phyloP scores from a whole-genome alignment of 768 basidiomycete genomes.

The Cystobasidiopsis lactophilus region DNA sequence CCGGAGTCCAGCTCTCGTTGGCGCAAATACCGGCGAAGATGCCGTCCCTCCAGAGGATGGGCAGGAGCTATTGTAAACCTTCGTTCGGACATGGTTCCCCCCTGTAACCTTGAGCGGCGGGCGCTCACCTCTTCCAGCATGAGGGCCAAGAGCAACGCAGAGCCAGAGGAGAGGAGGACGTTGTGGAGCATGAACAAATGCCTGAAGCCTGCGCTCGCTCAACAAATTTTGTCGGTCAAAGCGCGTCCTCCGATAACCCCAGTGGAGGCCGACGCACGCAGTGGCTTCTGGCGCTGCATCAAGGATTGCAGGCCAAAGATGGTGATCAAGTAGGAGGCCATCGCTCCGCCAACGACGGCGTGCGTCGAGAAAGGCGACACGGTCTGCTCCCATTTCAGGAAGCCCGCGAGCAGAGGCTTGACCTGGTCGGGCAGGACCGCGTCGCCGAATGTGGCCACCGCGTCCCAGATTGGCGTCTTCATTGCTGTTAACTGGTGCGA shows the following conservation, averaged over 20 bases:
- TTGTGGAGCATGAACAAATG: constrained; percentile 43
- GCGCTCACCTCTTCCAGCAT: constrained; percentile 64
- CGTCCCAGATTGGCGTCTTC: no score
- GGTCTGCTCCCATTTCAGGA: constrained; percentile 26
- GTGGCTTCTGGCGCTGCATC: constrained; percentile 56
- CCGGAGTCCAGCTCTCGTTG: constrained; percentile 53
- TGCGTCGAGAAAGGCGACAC: constrained; percentile 58
- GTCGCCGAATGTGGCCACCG: no score
- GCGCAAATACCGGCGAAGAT: constrained; percentile 58
- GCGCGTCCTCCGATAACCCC: neutral
- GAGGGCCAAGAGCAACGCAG: constrained; percentile 57
- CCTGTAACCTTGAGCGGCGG: neutral
- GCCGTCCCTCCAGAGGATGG: constrained; percentile 49
- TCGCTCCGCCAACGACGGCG: constrained; percentile 43
- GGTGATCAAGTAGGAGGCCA: constrained; percentile 61
- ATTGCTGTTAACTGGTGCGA: no score
- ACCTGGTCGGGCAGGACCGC: no score
- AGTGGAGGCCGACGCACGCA: constrained; percentile 27
- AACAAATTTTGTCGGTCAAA: constrained; percentile 2
- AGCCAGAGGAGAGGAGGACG: constrained; percentile 61
- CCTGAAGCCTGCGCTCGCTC: constrained; percentile 20
- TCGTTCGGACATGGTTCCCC: neutral
- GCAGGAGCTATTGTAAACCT: constrained; percentile 27
- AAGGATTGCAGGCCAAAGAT: constrained; percentile 64
- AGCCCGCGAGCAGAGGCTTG: no score